Base-by-base conservation (phyloP, 2,329 filamentous ascomycete genomes). In the Rhinocladiella mackenziei region DNA sequence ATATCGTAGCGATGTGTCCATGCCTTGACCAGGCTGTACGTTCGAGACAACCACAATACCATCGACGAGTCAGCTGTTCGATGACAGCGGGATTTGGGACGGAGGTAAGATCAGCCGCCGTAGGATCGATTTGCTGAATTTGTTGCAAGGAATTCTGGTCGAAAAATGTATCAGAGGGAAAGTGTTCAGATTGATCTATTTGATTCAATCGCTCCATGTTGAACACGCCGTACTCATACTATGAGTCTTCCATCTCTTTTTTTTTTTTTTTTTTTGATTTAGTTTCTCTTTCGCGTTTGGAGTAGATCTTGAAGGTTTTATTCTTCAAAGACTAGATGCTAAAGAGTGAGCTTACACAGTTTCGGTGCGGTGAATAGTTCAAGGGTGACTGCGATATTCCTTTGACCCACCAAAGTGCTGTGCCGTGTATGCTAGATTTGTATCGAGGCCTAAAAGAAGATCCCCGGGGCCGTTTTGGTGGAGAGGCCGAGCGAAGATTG, bases 141-240 rank as follows among this genome's bases (percentile, higher is more conserved):
- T 54, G 48, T 20, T 49, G 40, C 9, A 54, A 25, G 10, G 51
- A 40, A 31, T 48, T 48, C 23, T 51, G 41, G 22, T 54, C 51
- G 40, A 57, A 57, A 32, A 57, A 53, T 19, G 51, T 38, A 10
- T 55, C 53, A n/a, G 51, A 46, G 17, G 48, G 50, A 29, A 55
- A 53, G 23, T 55, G 47, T 17, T 44, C 50, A 5, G 40, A 17
- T n/a, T 47, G 45, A 29, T 53, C 41, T 26, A 53, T 42, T n/a
- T 38, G 41, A 39, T 30, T 19, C 26, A 44, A 29, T 5, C 31
- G 14, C 13, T 51, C 36, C 39, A 44, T 41, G n/a, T 40, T 31
- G n/a, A 22, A n/a, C 18, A 30, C 17, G 20, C 26, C 23, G 19
- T 7, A 26, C 28, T 29, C 37, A 23, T 30, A 34, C 26, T 34